Evolutionary conservation across 805 yeast genomes (phyloP), one percentile per base, ranked within the genome.

Genomic region (Hanseniaspora vineae): DNA sequence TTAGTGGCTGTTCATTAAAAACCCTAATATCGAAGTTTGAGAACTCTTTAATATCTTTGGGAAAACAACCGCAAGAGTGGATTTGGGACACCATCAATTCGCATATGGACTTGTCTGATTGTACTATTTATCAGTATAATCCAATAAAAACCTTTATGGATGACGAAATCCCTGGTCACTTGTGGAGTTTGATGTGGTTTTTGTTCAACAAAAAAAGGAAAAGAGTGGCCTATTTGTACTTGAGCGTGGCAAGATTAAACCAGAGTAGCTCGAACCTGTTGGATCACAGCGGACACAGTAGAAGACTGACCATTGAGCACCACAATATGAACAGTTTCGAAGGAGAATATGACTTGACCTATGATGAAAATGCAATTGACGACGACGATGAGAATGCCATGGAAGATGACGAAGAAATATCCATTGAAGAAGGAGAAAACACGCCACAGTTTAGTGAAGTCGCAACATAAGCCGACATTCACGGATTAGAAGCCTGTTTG

Each of bases 121-220:
- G 86, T 58, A 73, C 73, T 29, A 76, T 80, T 33, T 81, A 77
- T 55, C 82, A 78, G 55, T 78, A 80, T 54, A 77, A 74, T 49
- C 71, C 70, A 19, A 55, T 58, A 2, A 57, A 55, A 48, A 59
- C 64, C 4, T 62, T 67, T 50, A 54, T 65, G 42, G 69, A 66
- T 46, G 43, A 40, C 13, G 67, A 61, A 51, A 68, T 64, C 47
- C 68, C 66, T 11, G 69, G 68, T 3, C 61, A 63, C 47, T 57
- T 69, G n/a, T 69, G 73, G 73, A 64, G 66, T 39, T 56, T 81
- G 60, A 85, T 86, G 75, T 90, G 94, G 82, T 92, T 92, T 62
- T 78, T 90, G 42, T 88, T 84, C 66, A 92, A 88, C 67, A 90
- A 87, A 66, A 83, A 85, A 58, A 77, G 84, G 66, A 90, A 90